Percentiles rank a stretch among this genome's conserved stretches.
These are phyloP conservation scores for Echium plantagineum DNA, from an alignment of 257 asterid species.

Conservation along the genomic window DNA sequence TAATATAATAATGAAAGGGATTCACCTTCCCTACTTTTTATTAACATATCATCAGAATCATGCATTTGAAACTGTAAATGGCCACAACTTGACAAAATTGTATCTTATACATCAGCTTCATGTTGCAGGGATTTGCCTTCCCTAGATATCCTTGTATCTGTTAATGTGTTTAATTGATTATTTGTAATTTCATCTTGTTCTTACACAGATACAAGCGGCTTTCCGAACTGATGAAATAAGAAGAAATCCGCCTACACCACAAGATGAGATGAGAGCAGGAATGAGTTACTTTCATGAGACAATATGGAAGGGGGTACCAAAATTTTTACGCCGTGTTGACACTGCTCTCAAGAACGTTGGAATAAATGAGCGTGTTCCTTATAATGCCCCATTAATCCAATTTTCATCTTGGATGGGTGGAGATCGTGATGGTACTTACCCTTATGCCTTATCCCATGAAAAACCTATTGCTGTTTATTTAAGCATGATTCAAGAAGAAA, in stretches of 20 bases:
- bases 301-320: conserved; percentile 94
- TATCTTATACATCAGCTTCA: neutral
- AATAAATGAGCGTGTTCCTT: conserved; percentile 83
- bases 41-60: neutral
- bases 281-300: conserved; percentile 97
- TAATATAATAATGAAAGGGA: too few relatives aligned
- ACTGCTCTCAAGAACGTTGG: conserved; percentile 94
- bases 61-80: too few relatives aligned
- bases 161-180: neutral
- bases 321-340: conserved; percentile 81
- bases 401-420: conserved; percentile 99
- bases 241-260: conserved; percentile 94
- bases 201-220: conserved; percentile 84
- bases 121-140: too few relatives aligned
- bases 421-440: conserved; percentile 75
- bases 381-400: conserved; percentile 86
- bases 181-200: neutral
- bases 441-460: neutral
- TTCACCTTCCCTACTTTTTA: neutral
- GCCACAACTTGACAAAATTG: too few relatives aligned
- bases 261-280: conserved; percentile 98
- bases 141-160: neutral
- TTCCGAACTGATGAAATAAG: conserved; percentile 93
- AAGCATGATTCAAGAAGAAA: too few relatives aligned
- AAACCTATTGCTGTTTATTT: neutral